Base-by-base conservation (phyloP, 306 rosid genomes). In the Castanea sativa region DNA sequence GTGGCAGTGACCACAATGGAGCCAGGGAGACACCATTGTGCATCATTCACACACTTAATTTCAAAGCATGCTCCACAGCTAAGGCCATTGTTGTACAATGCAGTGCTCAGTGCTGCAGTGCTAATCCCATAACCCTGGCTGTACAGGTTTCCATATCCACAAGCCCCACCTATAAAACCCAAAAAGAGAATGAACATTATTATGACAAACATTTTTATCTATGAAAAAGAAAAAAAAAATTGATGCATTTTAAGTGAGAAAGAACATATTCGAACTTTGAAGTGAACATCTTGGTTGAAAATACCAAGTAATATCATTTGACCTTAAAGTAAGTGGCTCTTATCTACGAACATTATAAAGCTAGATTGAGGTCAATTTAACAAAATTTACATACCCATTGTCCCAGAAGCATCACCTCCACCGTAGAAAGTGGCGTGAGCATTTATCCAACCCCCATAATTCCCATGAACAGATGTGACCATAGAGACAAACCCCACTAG, bases 401-500 rank as follows among this genome's bases (percentile, higher is more conserved):
- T 92, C 18, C 97, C 97, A 38, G 97, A 89, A 81, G 97, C 94
- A 86, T 92, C 97, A 74, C 91, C 85, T 4, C 94, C 97, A 4
- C 97, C 97, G 70, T 92, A 92, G 88, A 92, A 92, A 71, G 97
- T 92, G 71, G 97, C 97, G 78, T 90, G 97, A 76, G 93, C 97
- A 82, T 85, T 87, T 27, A 73, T 84, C 97, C 97, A 92, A 49
- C 94, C 94, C 7, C 85, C 76, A 78, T 82, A 81, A 80, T 87
- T 83, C 13, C 90, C 91, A 60, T 75, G 49, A 45, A 82, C 92
- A 60, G 76, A 81, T 20, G 88, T 83, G 55, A 87, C 45, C 55
- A 83, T 41, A 60, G 87, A 73, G 70, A 88, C 2, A 75, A 86
- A 82, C 19, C 81, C 88, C 59, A 87, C 45, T n/a, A 87, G 56